Conservation (phyloP, 192 early-diverging fungal species). For the Coemansia sp. region DNA sequence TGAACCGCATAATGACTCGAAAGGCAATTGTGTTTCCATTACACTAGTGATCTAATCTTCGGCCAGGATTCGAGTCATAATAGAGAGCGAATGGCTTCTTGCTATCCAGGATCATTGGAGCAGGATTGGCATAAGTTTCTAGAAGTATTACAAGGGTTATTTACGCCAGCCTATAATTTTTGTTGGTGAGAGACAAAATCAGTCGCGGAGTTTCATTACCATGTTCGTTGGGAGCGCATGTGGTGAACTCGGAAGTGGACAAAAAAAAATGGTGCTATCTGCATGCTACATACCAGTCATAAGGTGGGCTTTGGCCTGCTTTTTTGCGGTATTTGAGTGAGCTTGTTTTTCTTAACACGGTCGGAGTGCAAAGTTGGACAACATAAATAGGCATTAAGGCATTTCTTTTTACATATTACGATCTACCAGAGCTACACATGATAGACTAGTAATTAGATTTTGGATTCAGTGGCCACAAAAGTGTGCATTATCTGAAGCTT, state of each 20-base stretch:
- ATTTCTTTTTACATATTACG: neutral
- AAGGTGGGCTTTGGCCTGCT: neutral
- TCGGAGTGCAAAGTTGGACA: neutral
- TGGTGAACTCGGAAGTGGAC: neutral
- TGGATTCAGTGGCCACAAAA: neutral
- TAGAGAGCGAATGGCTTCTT: neutral
- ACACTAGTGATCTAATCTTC: neutral
- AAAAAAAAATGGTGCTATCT: neutral
- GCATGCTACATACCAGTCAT: neutral
- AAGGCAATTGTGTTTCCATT: neutral
- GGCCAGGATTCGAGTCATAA: neutral
- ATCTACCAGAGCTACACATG: neutral
- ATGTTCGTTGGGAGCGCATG: neutral
- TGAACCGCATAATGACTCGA: neutral
- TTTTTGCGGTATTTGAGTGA: neutral
- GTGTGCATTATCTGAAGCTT: neutral
- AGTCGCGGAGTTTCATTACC: neutral
- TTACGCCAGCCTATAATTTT: neutral
- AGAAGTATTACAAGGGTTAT: neutral
- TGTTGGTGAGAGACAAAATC: neutral
- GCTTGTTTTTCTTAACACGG: neutral
- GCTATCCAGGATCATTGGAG: neutral
- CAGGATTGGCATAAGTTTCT: neutral
- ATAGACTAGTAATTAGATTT: neutral
- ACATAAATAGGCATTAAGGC: neutral